Evolutionary conservation across 129 eudicot species (phyloP).

Genomic region (Lactuca sativa): DNA sequence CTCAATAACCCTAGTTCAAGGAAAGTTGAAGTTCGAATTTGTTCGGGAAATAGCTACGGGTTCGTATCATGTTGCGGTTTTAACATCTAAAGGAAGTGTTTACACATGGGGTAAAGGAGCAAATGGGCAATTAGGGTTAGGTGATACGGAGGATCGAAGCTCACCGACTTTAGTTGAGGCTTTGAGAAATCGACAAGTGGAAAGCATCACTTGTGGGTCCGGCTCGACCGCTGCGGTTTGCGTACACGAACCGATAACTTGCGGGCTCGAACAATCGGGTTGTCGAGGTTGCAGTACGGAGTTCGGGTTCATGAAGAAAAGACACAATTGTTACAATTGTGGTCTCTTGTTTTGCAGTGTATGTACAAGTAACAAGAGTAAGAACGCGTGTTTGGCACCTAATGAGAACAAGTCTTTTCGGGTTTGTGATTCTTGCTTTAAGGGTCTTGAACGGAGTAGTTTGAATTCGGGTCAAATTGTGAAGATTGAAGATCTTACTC

Average conservation of each 20-base stretch:
- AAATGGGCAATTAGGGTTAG: constrained; percentile 62
- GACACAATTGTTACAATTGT: constrained; percentile 61
- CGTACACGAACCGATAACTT: constrained; percentile 42
- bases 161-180: constrained; percentile 62
- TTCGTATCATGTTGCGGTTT: constrained; percentile 48
- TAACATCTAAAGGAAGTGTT: constrained; percentile 55
- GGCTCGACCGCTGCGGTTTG: constrained; percentile 57
- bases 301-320: constrained; percentile 59
- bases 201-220: constrained; percentile 57
- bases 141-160: constrained; percentile 48
- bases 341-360: constrained; percentile 51
- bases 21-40: constrained; percentile 55
- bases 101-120: constrained; percentile 70
- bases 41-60: constrained; percentile 55
- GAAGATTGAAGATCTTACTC: constrained; percentile 34
- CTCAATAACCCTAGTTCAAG: constrained; percentile 51
- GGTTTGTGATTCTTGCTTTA: constrained; percentile 59
- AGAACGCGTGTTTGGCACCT: constrained; percentile 57
- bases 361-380: constrained; percentile 47
- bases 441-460: constrained; percentile 26
- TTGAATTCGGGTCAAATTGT: constrained; percentile 14
- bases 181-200: constrained; percentile 43
- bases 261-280: constrained; percentile 38
- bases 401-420: constrained; percentile 46
- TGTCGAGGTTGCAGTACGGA: constrained; percentile 53